Evolutionary conservation across 2,329 filamentous ascomycete species (phyloP).

Genomic region (Botrytis cinerea): DNA sequence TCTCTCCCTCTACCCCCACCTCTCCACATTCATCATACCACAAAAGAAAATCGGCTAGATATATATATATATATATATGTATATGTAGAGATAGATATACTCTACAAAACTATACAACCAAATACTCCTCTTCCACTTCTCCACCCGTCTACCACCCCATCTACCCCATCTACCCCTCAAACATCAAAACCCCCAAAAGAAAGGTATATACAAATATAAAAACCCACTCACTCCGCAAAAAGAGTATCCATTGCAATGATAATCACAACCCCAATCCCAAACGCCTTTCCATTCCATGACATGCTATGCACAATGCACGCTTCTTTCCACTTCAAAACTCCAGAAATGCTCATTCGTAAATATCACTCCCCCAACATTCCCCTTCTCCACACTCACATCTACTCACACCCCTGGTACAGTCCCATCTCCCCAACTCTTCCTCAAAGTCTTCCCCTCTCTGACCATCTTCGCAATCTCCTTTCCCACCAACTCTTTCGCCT

Average conservation of each 20-base stretch:
- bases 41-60: background rate
- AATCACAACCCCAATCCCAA: background rate
- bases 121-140: background rate
- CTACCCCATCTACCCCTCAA: background rate
- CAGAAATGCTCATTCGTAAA: background rate
- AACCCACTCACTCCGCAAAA: background rate
- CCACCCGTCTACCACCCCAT: too few relatives aligned
- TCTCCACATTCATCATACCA: background rate
- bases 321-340: background rate
- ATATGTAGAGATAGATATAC: background rate
- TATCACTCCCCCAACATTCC: background rate
- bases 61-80: too few relatives aligned
- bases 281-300: background rate
- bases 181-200: background rate
- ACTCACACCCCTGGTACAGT: background rate
- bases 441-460: background rate
- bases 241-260: background rate
- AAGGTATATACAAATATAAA: background rate
- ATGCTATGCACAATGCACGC: background rate
- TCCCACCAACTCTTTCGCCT: slow-evolving; percentile 44
- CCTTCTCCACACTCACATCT: background rate
- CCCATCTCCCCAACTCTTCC: slow-evolving; percentile 14
- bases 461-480: slow-evolving; percentile 37
- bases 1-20: background rate
- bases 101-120: background rate